Percentiles rank a stretch among this genome's conserved stretches.
phyloP scores from a whole-genome alignment of 192 early-diverging fungal genomes.

The Umbelopsis isabellina region DNA sequence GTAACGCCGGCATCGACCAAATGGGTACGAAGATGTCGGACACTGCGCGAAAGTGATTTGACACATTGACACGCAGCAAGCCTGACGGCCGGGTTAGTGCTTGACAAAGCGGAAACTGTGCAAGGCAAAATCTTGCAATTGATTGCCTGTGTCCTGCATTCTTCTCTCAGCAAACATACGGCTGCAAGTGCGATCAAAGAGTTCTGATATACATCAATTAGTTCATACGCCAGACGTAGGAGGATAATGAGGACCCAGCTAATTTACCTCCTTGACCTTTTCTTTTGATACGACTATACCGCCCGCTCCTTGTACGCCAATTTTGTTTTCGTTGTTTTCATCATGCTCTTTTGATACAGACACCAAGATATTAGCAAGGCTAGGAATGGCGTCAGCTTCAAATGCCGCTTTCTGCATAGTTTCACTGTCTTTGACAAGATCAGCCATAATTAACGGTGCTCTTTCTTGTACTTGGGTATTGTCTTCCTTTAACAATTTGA shows the following conservation, averaged over 20 bases:
- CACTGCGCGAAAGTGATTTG: constrained; percentile 74
- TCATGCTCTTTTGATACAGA: constrained; percentile 41
- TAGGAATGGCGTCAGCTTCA: constrained; percentile 74
- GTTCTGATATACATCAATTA: constrained; percentile 51
- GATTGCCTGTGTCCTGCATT: constrained; percentile 75
- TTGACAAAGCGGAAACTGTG: constrained; percentile 67
- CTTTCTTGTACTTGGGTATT: constrained; percentile 62
- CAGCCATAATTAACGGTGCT: constrained; percentile 67
- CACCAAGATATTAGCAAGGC: constrained; percentile 61
- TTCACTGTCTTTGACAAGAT: constrained; percentile 73
- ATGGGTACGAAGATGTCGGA: constrained; percentile 74
- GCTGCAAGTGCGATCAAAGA: constrained; percentile 70
- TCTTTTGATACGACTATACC: constrained; percentile 52
- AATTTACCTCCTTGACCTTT: constrained; percentile 66
- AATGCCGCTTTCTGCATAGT: constrained; percentile 74
- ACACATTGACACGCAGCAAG: constrained; percentile 80
- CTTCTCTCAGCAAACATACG: constrained; percentile 70
- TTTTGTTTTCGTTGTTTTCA: constrained; percentile 7
- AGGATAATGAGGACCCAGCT: not conserved
- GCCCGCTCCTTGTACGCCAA: constrained; percentile 34
- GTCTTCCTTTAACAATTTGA: constrained; percentile 65
- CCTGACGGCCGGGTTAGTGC: constrained; percentile 59
- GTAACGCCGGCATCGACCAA: constrained; percentile 80
- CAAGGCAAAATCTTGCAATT: constrained; percentile 75
- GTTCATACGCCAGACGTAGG: not conserved